Percentiles rank a stretch among this genome's conserved stretches.
Conservation (phyloP, 75 land plant genomes). For the Larix kaempferi region DNA sequence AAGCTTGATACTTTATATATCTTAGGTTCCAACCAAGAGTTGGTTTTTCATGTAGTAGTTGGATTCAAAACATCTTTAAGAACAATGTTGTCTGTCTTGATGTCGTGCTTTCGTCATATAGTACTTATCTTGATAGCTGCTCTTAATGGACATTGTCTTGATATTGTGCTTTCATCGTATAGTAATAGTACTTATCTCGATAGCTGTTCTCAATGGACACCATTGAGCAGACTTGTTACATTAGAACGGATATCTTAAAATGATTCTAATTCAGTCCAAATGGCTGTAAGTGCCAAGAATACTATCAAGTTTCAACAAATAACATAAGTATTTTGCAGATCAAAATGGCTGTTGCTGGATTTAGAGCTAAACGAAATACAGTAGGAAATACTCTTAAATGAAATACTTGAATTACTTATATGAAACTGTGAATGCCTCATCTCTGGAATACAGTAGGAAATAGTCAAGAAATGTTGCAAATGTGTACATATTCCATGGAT, state of each 20-base stretch:
- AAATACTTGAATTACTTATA: background rate
- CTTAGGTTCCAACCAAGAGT: background rate
- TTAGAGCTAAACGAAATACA: no score
- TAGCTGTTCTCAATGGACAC: background rate
- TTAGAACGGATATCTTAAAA: background rate
- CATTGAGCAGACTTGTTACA: background rate
- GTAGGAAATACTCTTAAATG: no score
- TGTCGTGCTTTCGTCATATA: background rate
- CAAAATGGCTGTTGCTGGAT: background rate
- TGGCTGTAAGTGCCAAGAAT: background rate
- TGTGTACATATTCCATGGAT: background rate
- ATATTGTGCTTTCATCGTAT: background rate
- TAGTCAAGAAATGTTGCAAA: background rate
- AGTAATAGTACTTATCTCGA: background rate
- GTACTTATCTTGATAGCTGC: background rate
- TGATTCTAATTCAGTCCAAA: background rate
- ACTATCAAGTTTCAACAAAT: background rate
- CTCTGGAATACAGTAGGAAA: background rate
- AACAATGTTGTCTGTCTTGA: background rate
- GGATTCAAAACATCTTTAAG: background rate
- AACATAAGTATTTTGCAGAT: background rate
- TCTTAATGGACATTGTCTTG: background rate
- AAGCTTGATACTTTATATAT: background rate
- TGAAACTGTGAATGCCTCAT: background rate
- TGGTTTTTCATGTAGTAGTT: background rate